phyloP scores from a whole-genome alignment of 441 rosid genomes.

The Mallotus japonicus region DNA sequence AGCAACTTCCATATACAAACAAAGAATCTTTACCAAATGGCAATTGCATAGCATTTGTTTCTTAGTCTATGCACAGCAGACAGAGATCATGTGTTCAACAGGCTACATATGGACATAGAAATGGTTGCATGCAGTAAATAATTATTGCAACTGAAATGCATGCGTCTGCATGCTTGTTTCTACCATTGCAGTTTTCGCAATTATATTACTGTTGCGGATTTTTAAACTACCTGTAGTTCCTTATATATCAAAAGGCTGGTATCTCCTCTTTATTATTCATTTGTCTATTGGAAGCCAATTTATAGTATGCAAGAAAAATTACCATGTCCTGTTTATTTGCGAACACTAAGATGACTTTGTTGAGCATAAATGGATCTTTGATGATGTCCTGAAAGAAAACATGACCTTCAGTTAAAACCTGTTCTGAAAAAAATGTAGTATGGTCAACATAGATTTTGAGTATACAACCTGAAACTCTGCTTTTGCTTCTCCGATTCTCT shows the following conservation, averaged over 20 bases:
- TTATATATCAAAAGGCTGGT: no score
- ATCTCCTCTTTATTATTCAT: no score
- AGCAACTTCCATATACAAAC: neutral
- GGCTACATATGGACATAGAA: neutral
- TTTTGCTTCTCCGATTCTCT: slow-evolving; percentile 88
- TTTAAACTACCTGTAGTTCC: no score
- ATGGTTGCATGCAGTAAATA: no score
- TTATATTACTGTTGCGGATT: neutral
- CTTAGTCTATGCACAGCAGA: neutral
- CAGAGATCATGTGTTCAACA: neutral
- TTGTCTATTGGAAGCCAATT: no score
- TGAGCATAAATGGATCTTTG: slow-evolving; percentile 94
- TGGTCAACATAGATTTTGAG: slow-evolving; percentile 14
- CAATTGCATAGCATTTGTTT: neutral
- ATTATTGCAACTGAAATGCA: no score
- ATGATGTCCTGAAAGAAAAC: slow-evolving; percentile 70
- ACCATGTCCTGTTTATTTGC: slow-evolving; percentile 99
- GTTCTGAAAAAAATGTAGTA: slow-evolving; percentile 18
- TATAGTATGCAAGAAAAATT: slow-evolving; percentile 5
- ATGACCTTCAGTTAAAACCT: slow-evolving; percentile 26
- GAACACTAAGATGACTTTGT: slow-evolving; percentile 87
- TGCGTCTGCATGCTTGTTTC: no score
- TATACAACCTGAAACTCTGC: slow-evolving; percentile 86
- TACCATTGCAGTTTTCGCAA: no score
- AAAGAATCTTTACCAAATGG: neutral